Evolutionary conservation across 805 yeast genomes (phyloP), one percentile per base, ranked within the genome.

Genomic region (Wickerhamiella vanderwaltii): DNA sequence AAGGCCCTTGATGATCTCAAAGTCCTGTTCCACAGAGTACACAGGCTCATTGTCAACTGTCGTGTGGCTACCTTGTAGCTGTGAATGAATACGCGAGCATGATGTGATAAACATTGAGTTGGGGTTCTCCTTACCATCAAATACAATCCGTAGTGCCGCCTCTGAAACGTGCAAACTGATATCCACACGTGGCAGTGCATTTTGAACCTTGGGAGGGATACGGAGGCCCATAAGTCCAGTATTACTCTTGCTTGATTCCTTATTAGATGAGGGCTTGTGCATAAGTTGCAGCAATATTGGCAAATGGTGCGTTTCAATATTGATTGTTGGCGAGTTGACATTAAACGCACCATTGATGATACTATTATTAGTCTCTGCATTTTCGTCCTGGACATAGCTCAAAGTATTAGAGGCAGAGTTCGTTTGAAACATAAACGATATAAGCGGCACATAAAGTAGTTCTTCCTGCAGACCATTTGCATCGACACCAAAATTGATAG

Each of bases 261-360:
- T 45, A 33, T 20, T 44, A 11, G 25, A 12, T 12, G 11, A 9
- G 13, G 33, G 19, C 7, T 25, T 30, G 26, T 25, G 16, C 1
- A 49, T 28, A 12, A 53, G 49, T 30, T 49, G 48, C 33, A 59
- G 41, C n/a, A 63, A 41, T 2, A 55, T 31, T 1, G 64, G 59
- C 13, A 62, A 44, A 39, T 62, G 64, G 19, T 53, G 51, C 12
- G 64, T 52, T 36, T 57, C 61, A 7, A 64, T 39, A 32, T 64
- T 60, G n/a, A 64, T 41, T 6, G 62, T 60, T 2, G 68, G 68
- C 1, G 63, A 53, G 17, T 58, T 47, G 33, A 65, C 44, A 16
- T 57, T 50, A 16, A 51, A 34, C 25, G 56, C 50, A 5, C 39
- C 45, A 15, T 18, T 33, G 15, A 43, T 29, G 5, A 33, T 22